Percentiles rank a stretch among this genome's conserved stretches.
These are phyloP conservation scores for Didymellaceae sp. DNA, from an alignment of 2,329 filamentous ascomycete genomes.

Conservation along the genomic window DNA sequence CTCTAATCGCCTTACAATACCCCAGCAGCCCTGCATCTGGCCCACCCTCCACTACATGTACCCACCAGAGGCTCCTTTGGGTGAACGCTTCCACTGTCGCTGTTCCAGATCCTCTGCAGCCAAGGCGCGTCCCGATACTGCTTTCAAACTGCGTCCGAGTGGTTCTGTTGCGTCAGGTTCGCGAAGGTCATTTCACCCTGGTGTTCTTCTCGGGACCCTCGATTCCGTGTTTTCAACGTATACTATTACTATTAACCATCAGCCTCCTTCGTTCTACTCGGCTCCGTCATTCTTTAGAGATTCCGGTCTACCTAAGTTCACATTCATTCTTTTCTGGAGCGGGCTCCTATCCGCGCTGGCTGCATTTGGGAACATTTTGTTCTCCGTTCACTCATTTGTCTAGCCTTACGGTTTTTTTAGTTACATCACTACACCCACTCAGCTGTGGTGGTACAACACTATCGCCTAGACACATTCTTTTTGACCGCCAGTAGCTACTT, in stretches of 20 bases:
- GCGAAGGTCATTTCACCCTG: constrained; percentile 41
- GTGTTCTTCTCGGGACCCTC: constrained; percentile 40
- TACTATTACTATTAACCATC: constrained; percentile 43
- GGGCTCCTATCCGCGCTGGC: constrained; percentile 50
- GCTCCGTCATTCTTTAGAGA: constrained; percentile 49
- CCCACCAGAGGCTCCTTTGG: constrained; percentile 43
- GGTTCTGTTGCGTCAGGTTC: constrained; percentile 47
- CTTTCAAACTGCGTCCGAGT: constrained; percentile 48
- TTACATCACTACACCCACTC: constrained; percentile 30
- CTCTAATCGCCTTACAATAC: constrained; percentile 37
- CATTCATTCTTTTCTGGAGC: constrained; percentile 45
- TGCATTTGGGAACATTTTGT: constrained; percentile 43
- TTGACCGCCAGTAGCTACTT: constrained; percentile 16
- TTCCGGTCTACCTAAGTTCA: constrained; percentile 39
- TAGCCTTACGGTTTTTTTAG: constrained; percentile 31
- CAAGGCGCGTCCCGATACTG: constrained; percentile 50
- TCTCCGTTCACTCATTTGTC: constrained; percentile 50
- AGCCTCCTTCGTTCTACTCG: constrained; percentile 44
- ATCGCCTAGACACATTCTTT: constrained; percentile 48
- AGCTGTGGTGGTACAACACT: constrained; percentile 42
- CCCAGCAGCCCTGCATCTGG: constrained; percentile 45
- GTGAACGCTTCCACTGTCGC: constrained; percentile 48
- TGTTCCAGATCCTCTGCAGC: constrained; percentile 51
- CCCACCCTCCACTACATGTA: constrained; percentile 41
- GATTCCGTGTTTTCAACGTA: constrained; percentile 44